Evolutionary conservation across 371 early-diverging fungal species (phyloP), one percentile per base, ranked within the genome.

Genomic region (Conidiobolus incongruus): DNA sequence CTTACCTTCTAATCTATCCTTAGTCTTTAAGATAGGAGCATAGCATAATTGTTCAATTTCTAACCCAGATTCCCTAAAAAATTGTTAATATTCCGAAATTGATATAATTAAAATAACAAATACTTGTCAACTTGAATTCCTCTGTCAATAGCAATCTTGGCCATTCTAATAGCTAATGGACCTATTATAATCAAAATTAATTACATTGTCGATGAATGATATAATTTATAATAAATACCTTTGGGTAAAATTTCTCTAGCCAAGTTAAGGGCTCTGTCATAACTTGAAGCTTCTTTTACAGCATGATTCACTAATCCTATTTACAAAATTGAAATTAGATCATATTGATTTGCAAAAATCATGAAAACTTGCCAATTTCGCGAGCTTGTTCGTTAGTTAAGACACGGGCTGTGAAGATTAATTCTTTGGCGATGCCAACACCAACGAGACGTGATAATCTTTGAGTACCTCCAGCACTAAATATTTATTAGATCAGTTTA

Each of bases 401-500:
- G 2, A 70, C 66, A 19, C 70, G 63, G 5, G 75, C 86, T 0
- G 92, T 88, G 47, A 70, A 95, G 28, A 92, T 82, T 17, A 95
- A 65, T 43, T 92, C 90, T 59, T 95, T 95, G 0, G 94, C 84
- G 40, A 72, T 73, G n/a, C 89, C 65, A 21, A 70, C 48, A 2
- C 96, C 96, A 42, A 95, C 77, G 33, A 93, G 51, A 22, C 85
- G 70, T 15, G 89, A 70, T 32, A 93, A 60, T 32, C 94, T 66
- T 60, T 91, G 88, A 6, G 95, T 92, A 35, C 96, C 94, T 23
- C 96, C 96, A 24, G 96, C 93, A 29, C 91, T 82, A 59, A 12
- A n/a, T n/a, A n/a, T n/a, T n/a, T n/a, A 19, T 7, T 20, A 36
- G 1, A 38, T 37, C 1, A 30, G 2, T 13, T 15, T 24, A 32